These are phyloP conservation scores for Adansonia grandidieri DNA, from an alignment of 441 rosid genomes.

Conservation along the genomic window DNA sequence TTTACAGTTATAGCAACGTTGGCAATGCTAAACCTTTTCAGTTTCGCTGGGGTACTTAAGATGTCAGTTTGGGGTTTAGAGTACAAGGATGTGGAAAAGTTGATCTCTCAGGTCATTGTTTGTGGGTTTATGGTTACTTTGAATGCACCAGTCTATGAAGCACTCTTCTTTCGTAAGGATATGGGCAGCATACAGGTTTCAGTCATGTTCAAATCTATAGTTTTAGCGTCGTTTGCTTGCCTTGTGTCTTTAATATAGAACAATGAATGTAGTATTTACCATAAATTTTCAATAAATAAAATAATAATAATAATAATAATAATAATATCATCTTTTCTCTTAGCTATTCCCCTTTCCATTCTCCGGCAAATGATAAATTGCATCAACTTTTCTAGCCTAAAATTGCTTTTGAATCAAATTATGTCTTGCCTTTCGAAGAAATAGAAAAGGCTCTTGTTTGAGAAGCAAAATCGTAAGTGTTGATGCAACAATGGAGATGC, in stretches of 20 bases:
- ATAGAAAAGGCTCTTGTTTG: too few relatives aligned
- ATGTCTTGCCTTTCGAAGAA: too few relatives aligned
- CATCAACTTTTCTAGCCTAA: too few relatives aligned
- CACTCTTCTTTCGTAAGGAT: constrained; percentile 41
- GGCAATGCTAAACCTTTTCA: constrained; percentile 39
- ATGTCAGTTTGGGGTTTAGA: background rate
- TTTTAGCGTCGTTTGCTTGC: constrained; percentile 26
- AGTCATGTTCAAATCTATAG: constrained; percentile 31
- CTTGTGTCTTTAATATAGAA: background rate
- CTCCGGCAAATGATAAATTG: too few relatives aligned
- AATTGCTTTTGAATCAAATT: too few relatives aligned
- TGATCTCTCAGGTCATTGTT: constrained; percentile 10
- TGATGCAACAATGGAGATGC: too few relatives aligned
- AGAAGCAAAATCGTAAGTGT: too few relatives aligned
- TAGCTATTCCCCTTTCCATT: too few relatives aligned
- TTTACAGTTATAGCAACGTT: constrained; percentile 39
- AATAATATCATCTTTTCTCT: too few relatives aligned
- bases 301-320: too few relatives aligned
- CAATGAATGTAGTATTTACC: background rate
- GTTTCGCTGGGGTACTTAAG: constrained; percentile 19
- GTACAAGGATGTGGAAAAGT: constrained; percentile 18
- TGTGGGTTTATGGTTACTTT: constrained; percentile 1
- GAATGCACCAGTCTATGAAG: constrained; percentile 32
- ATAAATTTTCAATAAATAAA: too few relatives aligned
- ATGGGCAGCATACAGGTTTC: constrained; percentile 39